phyloP scores from a whole-genome alignment of 306 rosid genomes.

The Cucumis melo region DNA sequence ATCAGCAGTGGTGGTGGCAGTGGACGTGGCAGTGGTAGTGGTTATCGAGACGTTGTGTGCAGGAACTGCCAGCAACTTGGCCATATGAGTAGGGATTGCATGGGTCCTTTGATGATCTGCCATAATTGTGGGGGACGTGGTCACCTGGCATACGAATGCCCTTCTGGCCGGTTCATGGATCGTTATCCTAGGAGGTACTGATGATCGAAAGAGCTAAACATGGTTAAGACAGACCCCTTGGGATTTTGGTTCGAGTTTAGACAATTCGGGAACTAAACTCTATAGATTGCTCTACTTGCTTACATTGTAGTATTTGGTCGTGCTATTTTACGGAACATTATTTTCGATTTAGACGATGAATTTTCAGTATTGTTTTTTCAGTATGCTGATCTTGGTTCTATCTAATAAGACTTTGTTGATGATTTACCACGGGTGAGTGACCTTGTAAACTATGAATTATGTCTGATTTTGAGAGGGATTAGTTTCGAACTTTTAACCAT shows the following conservation, averaged over 20 bases:
- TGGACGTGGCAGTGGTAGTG: conserved; percentile 22
- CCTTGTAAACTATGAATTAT: background rate
- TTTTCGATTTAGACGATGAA: background rate
- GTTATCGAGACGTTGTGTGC: conserved; percentile 67
- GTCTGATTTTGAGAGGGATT: background rate
- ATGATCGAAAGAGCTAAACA: conserved; percentile 7
- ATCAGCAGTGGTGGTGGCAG: conserved; percentile 19
- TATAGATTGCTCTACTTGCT: background rate
- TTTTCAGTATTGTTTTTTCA: background rate
- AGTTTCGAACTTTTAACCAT: background rate
- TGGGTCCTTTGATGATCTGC: conserved; percentile 92
- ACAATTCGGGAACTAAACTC: background rate
- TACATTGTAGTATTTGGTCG: background rate
- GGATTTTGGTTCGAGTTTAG: conserved; percentile 2
- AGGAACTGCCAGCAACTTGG: conserved; percentile 90
- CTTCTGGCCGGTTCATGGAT: conserved; percentile 87
- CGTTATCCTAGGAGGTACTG: conserved; percentile 88
- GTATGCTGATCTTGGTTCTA: background rate
- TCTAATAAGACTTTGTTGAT: conserved; percentile 1
- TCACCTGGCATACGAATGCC: conserved; percentile 91
- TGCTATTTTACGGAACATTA: background rate
- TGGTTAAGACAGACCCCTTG: background rate
- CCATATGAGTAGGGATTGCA: conserved; percentile 95
- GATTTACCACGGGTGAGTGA: background rate
- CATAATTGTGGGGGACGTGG: conserved; percentile 99